Conservation (phyloP, 2,329 filamentous ascomycete genomes). For the Fusarium austroafricanum region DNA sequence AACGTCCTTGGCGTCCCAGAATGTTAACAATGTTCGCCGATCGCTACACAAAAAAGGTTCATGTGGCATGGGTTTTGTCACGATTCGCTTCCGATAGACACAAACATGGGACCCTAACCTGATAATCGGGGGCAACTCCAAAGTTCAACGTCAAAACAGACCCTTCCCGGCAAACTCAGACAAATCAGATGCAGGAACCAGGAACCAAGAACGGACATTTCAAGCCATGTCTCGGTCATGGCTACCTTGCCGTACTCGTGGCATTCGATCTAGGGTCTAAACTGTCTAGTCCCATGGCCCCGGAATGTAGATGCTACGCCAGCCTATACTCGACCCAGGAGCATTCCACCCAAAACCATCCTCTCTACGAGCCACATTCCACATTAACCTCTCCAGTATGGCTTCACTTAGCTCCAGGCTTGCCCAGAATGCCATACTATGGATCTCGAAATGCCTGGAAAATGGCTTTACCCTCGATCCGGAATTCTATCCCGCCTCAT, state of each 20-base stretch:
- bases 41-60: neutral
- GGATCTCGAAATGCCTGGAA: slow-evolving; percentile 26
- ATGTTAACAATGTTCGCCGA: neutral
- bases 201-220: slow-evolving; percentile 21
- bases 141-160: slow-evolving; percentile 13
- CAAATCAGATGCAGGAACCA: slow-evolving; percentile 36
- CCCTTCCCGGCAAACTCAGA: neutral
- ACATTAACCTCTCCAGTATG: slow-evolving; percentile 22
- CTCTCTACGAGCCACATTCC: slow-evolving; percentile 33
- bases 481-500: slow-evolving; percentile 5
- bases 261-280: slow-evolving; percentile 7
- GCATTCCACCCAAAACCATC: slow-evolving; percentile 32
- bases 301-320: slow-evolving; percentile 31
- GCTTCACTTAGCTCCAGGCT: slow-evolving; percentile 30
- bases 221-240: slow-evolving; percentile 13
- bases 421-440: slow-evolving; percentile 30
- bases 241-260: slow-evolving; percentile 15
- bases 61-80: neutral
- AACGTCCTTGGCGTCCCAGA: neutral
- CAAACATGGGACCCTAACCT: slow-evolving; percentile 24
- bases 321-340: slow-evolving; percentile 28
- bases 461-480: slow-evolving; percentile 24
- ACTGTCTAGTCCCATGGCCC: slow-evolving; percentile 12
- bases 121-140: neutral
- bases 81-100: neutral